These are phyloP conservation scores for Scedosporium apiospermum DNA, from an alignment of 2,329 filamentous ascomycete species.

Conservation along the genomic window DNA sequence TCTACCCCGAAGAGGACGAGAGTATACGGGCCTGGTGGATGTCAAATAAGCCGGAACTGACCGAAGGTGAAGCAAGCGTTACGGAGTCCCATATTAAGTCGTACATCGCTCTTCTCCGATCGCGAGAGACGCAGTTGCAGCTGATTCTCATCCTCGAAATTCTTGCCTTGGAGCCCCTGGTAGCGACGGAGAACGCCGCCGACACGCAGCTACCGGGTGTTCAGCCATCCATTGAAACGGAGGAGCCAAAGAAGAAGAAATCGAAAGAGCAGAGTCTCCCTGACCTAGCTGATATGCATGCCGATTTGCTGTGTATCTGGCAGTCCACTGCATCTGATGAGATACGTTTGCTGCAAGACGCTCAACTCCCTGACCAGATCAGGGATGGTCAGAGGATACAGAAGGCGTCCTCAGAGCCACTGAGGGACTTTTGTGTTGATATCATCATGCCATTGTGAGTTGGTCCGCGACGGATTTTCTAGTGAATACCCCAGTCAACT, in stretches of 20 bases:
- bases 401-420: constrained; percentile 45
- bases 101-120: constrained; percentile 56
- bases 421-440: constrained; percentile 70
- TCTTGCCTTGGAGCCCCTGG: constrained; percentile 54
- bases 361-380: constrained; percentile 26
- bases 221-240: constrained; percentile 10
- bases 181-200: constrained; percentile 26
- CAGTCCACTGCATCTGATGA: constrained; percentile 62
- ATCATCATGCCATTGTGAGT: constrained; percentile 71
- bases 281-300: constrained; percentile 59
- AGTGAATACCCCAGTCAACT: constrained; percentile 17
- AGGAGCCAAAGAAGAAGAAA: constrained; percentile 34
- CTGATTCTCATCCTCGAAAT: constrained; percentile 73
- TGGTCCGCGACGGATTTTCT: too few relatives aligned
- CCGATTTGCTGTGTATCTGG: constrained; percentile 77
- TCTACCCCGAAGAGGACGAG: constrained; percentile 58
- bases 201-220: constrained; percentile 24
- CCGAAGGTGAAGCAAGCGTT: constrained; percentile 37
- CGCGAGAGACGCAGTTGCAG: constrained; percentile 71
- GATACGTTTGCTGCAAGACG: constrained; percentile 38
- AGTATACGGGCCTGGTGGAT: constrained; percentile 63
- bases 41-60: constrained; percentile 40
- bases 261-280: constrained; percentile 53
- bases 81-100: constrained; percentile 47
- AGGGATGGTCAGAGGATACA: constrained; percentile 26